Base-by-base conservation (phyloP, 2,329 filamentous ascomycete species). In the Alternaria rosae region DNA sequence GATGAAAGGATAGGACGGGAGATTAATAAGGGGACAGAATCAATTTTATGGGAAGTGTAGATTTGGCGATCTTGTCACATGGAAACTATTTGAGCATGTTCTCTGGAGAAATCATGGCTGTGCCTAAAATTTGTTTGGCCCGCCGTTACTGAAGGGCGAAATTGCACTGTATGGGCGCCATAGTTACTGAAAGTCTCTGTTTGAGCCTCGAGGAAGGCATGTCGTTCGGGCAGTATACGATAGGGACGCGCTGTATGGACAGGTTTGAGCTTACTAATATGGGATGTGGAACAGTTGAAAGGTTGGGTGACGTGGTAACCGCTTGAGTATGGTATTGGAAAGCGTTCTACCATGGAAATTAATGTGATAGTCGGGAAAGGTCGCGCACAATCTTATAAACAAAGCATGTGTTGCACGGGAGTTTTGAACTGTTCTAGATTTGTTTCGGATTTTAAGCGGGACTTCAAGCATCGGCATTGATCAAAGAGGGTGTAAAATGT, bases 121-220 rank as follows among this genome's bases (percentile, higher is more conserved):
- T 17, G 35, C 35, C 35, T 38, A 3, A 17, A 3, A 38, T 38
- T 10, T 17, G 2, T 38, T 17, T 38, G 35, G 35, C 17, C 17
- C 35, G 11, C 17, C 17, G 17, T n/a, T 17, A 15, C 17, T 11
- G 17, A 38, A 38, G 35, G 3, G 11, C n/a, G n/a, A n/a, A 17
- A 9, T 17, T 17, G 15, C 15, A 17, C 0, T 17, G 15, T 1
- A 5, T 1, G 35, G 35, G 4, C n/a, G 17, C 17, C 1, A 17
- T 38, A 0, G n/a, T 3, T 8, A 38, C 35, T 1, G 1, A 3
- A 38, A 17, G 2, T 17, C 0, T 10, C 4, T 38, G 35, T 5
- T 3, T 38, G 1, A 38, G 9, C 35, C 35, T 38, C 1, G 5
- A 17, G 5, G 9, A 9, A 11, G 4, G 35, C n/a, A 38, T 38